Base-by-base conservation (phyloP, 352 stramenopile species). In the Phytophthora vignae region DNA sequence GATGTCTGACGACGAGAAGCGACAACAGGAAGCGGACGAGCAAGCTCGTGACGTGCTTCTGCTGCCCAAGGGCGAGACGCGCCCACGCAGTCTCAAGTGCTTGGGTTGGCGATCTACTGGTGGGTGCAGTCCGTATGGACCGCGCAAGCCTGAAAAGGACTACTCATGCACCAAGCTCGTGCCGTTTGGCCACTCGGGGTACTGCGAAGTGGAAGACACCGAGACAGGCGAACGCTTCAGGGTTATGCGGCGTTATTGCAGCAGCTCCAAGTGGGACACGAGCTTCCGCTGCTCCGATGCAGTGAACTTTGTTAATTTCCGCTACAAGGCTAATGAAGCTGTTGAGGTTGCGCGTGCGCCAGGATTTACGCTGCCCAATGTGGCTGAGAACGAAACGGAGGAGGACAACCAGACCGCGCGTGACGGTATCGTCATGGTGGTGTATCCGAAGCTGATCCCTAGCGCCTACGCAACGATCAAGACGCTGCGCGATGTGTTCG, bases 341-440 rank as follows among this genome's bases (percentile, higher is more conserved):
- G 62, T 44, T 21, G 46, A 77, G 10, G 48, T 57, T 25, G 60
- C 60, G 33, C 56, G 74, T 55, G 44, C n/a, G 21, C 50, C 73
- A 9, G 64, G 60, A 1, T 77, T 70, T 52, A 60, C 38, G 8
- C 44, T 75, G 4, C 64, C 64, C 9, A 81, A 80, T 64, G 22
- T 77, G 11, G 44, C 48, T 11, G 33, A 62, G 2, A 66, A 64
- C 17, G 10, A 29, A 15, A 63, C 55, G 14, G 21, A 61, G 4
- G 10, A 33, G 11, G 21, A 68, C 29, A 22, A 29, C 8, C 15
- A 61, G 4, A 42, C 36, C 0, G 48, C 56, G 19, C 71, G 73
- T 0, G 71, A 79, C n/a, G 82, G 80, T 2, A 88, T 91, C 55
- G 69, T 87, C 33, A 87, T 90, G 68, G 77, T 87, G 33, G 71